Base-by-base conservation (phyloP, 164 flowering plant genomes). In the Stephania cephalantha region DNA sequence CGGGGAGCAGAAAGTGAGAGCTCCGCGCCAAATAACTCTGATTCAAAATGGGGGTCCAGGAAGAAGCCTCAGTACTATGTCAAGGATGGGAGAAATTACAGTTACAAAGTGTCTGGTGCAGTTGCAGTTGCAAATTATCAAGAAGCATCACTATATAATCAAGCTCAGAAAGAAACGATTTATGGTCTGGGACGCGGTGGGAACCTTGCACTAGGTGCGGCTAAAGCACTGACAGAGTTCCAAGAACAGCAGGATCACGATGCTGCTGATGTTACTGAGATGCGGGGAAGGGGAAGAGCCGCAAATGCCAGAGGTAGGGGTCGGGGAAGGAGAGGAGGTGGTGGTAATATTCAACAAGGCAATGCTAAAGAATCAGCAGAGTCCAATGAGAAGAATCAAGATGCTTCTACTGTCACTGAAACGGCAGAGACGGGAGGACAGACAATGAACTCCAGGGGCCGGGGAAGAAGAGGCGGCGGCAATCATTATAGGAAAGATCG, bases 101-200 rank as follows among this genome's bases (percentile, higher is more conserved):
- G 98, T 74, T 96, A 96, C 86, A 92, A 92, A 83, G 97, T 94
- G 45, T 87, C 88, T 15, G 98, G 98, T 44, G 84, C 97, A 4
- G 78, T 91, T 71, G 97, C 91, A 0, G 99, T 82, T 58, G 82
- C 92, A 46, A 87, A 88, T 83, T 76, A 79, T 68, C 82, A 80
- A 71, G 97, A 96, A 69, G 99, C 99, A 7, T 76, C 86, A 5
- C 9, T 89, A 58, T 70, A 94, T 10, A 86, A 71, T 78, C 89
- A 83, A 78, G 82, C 89, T 11, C 97, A 92, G 74, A 85, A 76
- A 70, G 99, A 89, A 53, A 31, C 78, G 42, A 88, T 94, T 63
- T 86, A 94, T 81, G 99, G 99, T 22, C 91, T 96, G 70, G 99
- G 99, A 8, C 88, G 89, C 9, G 98, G 99, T 71, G 98, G 98